These are phyloP conservation scores for Echites panduratus DNA, from an alignment of 257 asterid species.

Conservation along the genomic window DNA sequence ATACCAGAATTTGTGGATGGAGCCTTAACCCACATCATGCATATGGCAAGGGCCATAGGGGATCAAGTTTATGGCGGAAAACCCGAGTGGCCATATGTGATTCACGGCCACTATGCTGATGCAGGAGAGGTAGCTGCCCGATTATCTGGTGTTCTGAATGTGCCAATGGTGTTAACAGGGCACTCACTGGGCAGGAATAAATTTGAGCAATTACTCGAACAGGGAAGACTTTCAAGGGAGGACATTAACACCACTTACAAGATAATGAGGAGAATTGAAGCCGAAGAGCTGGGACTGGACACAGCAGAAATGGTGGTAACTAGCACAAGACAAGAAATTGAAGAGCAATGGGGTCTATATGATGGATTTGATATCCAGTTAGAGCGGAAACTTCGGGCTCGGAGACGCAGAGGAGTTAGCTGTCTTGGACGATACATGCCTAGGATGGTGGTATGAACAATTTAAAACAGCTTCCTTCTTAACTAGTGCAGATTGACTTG, in stretches of 20 bases:
- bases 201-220: conserved; percentile 55
- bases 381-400: conserved; percentile 57
- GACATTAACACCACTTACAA: conserved; percentile 54
- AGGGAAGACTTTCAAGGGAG: conserved; percentile 59
- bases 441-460: conserved; percentile 50
- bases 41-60: conserved; percentile 55
- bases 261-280: conserved; percentile 57
- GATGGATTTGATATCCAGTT: conserved; percentile 59
- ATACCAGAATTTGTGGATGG: conserved; percentile 57
- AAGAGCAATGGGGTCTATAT: conserved; percentile 69
- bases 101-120: conserved; percentile 73
- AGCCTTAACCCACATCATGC: conserved; percentile 49
- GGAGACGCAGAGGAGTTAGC: conserved; percentile 55
- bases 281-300: conserved; percentile 58
- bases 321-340: conserved; percentile 68
- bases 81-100: conserved; percentile 58
- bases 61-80: conserved; percentile 44
- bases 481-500: neutral
- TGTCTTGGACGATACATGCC: conserved; percentile 70
- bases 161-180: conserved; percentile 63
- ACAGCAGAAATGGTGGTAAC: conserved; percentile 59
- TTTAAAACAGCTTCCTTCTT: conserved; percentile 5
- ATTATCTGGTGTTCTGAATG: conserved; percentile 49
- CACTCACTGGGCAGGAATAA: conserved; percentile 67
- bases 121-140: conserved; percentile 58